These are phyloP conservation scores for Phalaenopsis equestris DNA, from an alignment of 106 monocot species.

Conservation along the genomic window DNA sequence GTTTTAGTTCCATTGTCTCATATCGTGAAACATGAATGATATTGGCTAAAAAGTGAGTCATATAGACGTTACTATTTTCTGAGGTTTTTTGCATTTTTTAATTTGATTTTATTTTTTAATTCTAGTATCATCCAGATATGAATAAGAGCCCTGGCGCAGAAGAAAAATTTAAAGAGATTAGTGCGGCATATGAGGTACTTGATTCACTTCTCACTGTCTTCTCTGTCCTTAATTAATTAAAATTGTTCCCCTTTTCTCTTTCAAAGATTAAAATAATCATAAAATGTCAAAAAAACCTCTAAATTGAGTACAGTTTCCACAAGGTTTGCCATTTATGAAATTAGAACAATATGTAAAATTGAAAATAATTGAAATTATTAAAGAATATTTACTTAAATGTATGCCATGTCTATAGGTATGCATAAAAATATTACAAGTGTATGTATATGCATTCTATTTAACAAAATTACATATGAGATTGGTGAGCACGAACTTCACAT, in stretches of 20 bases:
- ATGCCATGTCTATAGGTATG: too few species aligned
- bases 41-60: not conserved
- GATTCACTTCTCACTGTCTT: conserved; percentile 3
- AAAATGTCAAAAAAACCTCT: not conserved
- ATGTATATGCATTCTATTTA: too few species aligned
- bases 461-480: too few species aligned
- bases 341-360: not conserved
- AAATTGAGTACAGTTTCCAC: not conserved
- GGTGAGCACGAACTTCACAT: too few species aligned
- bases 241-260: not conserved
- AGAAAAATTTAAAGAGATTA: conserved; percentile 97
- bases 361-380: not conserved
- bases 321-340: not conserved
- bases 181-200: conserved; percentile 95
- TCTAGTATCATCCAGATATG: conserved; percentile 99
- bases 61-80: not conserved
- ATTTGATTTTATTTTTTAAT: conserved; percentile 12
- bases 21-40: not conserved
- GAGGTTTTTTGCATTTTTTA: not conserved
- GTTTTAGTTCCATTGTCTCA: not conserved
- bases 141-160: conserved; percentile 82
- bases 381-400: too few species aligned
- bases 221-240: not conserved
- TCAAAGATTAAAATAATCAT: not conserved
- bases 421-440: too few species aligned